Evolutionary conservation across 768 basidiomycete genomes (phyloP).

Genomic region (Gymnopilus dilepis): DNA sequence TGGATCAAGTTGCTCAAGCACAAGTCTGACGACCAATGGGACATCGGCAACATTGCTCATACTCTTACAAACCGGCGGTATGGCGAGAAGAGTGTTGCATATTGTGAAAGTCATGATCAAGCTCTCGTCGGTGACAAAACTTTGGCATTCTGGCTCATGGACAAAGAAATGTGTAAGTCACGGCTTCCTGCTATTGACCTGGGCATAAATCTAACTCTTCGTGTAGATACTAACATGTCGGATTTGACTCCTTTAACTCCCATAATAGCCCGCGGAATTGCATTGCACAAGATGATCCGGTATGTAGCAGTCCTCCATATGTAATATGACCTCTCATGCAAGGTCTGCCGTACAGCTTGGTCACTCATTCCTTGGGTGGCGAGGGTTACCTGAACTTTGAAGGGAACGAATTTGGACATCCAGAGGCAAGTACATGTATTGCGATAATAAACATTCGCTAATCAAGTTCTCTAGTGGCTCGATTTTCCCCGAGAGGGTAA

Average conservation of each 20-base stretch:
- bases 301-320: constrained; percentile 35
- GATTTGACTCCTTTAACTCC: constrained; percentile 83
- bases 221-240: constrained; percentile 91
- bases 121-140: constrained; percentile 99
- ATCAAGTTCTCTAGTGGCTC: constrained; percentile 74
- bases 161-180: constrained; percentile 98
- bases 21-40: constrained; percentile 84
- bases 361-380: constrained; percentile 92
- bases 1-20: constrained; percentile 99
- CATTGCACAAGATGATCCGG: constrained; percentile 98
- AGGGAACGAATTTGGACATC: constrained; percentile 98
- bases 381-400: constrained; percentile 99
- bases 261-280: constrained; percentile 84
- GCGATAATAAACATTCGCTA: background rate
- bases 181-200: background rate
- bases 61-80: constrained; percentile 90
- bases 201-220: background rate
- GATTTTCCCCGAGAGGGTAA: constrained; percentile 99
- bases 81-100: constrained; percentile 90
- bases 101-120: constrained; percentile 96
- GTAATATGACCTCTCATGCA: constrained; percentile 5
- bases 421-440: constrained; percentile 65
- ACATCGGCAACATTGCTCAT: constrained; percentile 83
- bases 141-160: constrained; percentile 99
- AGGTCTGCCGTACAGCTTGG: constrained; percentile 54